Evolutionary conservation across 169 alveolate species (phyloP).

Genomic region (Plasmodium relictum): DNA sequence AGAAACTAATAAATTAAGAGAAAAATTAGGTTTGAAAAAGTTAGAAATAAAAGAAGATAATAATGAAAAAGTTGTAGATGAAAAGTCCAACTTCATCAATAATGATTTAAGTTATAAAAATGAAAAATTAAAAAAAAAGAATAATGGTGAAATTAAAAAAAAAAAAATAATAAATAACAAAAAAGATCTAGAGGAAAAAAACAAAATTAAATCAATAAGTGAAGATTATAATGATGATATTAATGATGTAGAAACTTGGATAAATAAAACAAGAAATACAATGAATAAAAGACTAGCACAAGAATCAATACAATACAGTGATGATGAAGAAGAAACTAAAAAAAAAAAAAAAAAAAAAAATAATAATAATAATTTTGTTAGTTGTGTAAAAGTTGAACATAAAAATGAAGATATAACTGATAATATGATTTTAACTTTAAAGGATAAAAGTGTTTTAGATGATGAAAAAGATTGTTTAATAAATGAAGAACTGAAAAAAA

Average conservation of each 20-base stretch:
- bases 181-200: slow-evolving; percentile 4
- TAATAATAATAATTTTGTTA: slow-evolving; percentile 1
- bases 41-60: slow-evolving; percentile 29
- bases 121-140: slow-evolving; percentile 5
- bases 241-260: slow-evolving; percentile 61
- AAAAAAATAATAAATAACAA: not conserved
- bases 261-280: slow-evolving; percentile 53
- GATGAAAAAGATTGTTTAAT: slow-evolving; percentile 62
- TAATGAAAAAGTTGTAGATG: not conserved
- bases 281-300: slow-evolving; percentile 34
- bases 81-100: not conserved
- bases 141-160: not conserved
- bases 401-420: slow-evolving; percentile 58
- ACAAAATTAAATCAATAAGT: slow-evolving; percentile 23
- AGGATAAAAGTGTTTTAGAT: slow-evolving; percentile 32
- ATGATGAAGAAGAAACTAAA: slow-evolving; percentile 29
- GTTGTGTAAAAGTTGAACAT: slow-evolving; percentile 52
- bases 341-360: slow-evolving; percentile 27
- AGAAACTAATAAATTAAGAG: slow-evolving; percentile 70
- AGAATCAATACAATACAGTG: slow-evolving; percentile 54
- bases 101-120: not conserved
- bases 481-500: slow-evolving; percentile 66
- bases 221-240: slow-evolving; percentile 55
- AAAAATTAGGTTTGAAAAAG: slow-evolving; percentile 70
- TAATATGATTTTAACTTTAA: slow-evolving; percentile 55